These are phyloP conservation scores for Pyrus hybrid DNA, from an alignment of 331 rosid genomes.

Conservation along the genomic window DNA sequence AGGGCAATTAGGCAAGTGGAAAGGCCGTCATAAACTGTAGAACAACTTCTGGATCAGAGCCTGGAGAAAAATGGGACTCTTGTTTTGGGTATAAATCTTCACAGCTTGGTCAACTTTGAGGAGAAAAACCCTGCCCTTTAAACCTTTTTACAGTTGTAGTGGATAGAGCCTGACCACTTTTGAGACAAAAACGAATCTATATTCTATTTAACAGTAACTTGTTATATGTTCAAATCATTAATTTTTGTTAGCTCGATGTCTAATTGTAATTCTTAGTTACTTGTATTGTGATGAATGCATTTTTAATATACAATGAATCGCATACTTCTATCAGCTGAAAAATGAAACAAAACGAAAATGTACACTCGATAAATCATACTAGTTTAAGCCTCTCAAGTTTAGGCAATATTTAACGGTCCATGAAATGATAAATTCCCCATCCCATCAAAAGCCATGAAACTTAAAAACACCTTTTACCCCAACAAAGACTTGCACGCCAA, in stretches of 20 bases:
- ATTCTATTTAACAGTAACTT: no score
- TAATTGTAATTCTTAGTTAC: no score
- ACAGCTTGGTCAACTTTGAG: conserved; percentile 12
- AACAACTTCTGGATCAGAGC: neutral
- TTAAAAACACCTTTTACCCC: conserved; percentile 8
- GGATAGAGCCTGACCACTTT: conserved; percentile 5
- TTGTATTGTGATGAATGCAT: no score
- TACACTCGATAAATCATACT: neutral
- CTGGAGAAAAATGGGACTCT: neutral
- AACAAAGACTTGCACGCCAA: conserved; percentile 52
- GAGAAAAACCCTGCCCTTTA: neutral
- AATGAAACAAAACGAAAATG: neutral
- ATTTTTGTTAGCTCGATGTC: neutral
- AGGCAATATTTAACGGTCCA: neutral
- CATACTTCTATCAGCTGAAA: neutral
- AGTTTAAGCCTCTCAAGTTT: neutral
- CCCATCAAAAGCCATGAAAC: neutral
- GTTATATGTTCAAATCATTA: neutral
- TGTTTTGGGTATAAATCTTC: neutral
- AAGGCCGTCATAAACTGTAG: neutral
- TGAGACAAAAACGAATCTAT: neutral
- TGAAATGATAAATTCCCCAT: neutral
- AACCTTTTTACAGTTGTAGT: neutral
- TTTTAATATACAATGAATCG: neutral
- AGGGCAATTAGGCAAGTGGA: neutral